Conservation (phyloP, 1,139 yeast genomes). For the Nakaseomyces bracarensis region DNA sequence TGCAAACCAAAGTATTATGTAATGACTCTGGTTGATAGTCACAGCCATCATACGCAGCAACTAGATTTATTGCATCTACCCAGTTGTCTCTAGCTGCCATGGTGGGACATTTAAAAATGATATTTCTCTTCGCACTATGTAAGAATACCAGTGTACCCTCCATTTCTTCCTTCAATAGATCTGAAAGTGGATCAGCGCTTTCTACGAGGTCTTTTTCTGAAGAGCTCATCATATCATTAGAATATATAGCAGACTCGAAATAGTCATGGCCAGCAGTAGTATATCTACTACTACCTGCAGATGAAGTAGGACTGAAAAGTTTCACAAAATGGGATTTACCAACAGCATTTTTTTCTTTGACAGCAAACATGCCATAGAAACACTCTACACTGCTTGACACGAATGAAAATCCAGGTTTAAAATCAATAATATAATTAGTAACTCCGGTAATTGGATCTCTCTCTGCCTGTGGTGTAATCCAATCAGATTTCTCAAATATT, state of each 20-base stretch:
- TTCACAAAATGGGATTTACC: constrained; percentile 9
- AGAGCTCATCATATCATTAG: not conserved
- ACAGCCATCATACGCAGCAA: constrained; percentile 45
- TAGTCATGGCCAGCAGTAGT: not conserved
- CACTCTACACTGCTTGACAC: constrained; percentile 13
- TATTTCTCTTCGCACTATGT: constrained; percentile 33
- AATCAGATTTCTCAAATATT: constrained; percentile 35
- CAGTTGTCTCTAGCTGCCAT: constrained; percentile 42
- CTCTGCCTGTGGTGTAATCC: constrained; percentile 22
- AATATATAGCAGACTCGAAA: constrained; percentile 5
- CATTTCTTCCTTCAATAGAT: constrained; percentile 6
- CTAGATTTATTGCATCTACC: constrained; percentile 48
- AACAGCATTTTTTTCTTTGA: constrained; percentile 10
- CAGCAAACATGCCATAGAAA: constrained; percentile 23
- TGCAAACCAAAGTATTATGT: constrained; percentile 24
- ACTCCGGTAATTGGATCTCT: constrained; percentile 20
- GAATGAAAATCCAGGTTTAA: constrained; percentile 13
- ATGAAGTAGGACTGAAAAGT: not conserved
- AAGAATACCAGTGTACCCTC: constrained; percentile 14
- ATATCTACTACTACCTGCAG: not conserved
- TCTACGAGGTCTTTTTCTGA: constrained; percentile 2
- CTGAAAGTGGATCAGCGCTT: constrained; percentile 1
- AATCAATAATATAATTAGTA: constrained; percentile 28
- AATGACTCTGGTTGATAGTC: constrained; percentile 18
- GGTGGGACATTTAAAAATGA: constrained; percentile 25